phyloP scores from a whole-genome alignment of 23 red algal genomes.

The Pyropia haitanensis region DNA sequence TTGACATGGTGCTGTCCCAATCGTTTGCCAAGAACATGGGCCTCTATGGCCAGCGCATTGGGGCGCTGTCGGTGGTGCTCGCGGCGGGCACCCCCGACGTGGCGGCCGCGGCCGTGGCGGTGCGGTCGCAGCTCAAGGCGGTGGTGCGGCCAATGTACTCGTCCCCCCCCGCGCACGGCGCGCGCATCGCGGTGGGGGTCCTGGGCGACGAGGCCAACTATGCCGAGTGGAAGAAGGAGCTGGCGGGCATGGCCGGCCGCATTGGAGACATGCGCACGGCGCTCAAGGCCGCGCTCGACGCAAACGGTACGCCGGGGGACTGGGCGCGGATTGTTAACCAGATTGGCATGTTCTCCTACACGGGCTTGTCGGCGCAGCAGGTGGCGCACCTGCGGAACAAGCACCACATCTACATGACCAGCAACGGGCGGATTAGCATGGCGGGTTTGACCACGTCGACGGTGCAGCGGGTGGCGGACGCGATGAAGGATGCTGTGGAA shows the following conservation, averaged over 20 bases:
- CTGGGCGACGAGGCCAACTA: slow-evolving; percentile 51
- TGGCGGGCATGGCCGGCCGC: slow-evolving; percentile 60
- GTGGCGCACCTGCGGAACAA: slow-evolving; percentile 67
- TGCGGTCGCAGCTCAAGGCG: slow-evolving; percentile 66
- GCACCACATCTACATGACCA: slow-evolving; percentile 95
- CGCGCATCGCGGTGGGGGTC: slow-evolving; percentile 57
- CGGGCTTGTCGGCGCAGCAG: slow-evolving; percentile 67
- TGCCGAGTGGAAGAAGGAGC: slow-evolving; percentile 76
- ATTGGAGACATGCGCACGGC: slow-evolving; percentile 68
- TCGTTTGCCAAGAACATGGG: slow-evolving; percentile 98
- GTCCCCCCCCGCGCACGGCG: slow-evolving; percentile 73
- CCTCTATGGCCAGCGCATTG: slow-evolving; percentile 88
- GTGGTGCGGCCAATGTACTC: slow-evolving; percentile 86
- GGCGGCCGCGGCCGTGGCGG: background rate
- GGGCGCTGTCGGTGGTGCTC: slow-evolving; percentile 56
- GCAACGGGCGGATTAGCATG: slow-evolving; percentile 86
- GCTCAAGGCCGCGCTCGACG: slow-evolving; percentile 44
- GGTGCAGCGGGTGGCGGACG: slow-evolving; percentile 79
- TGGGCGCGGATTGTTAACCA: slow-evolving; percentile 84
- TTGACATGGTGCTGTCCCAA: slow-evolving; percentile 85
- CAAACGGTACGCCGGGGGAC: slow-evolving; percentile 55
- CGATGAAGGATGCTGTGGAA: slow-evolving; percentile 82
- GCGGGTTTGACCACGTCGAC: slow-evolving; percentile 70
- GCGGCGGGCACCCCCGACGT: background rate
- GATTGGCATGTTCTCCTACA: slow-evolving; percentile 97